A percentile compares a stretch with the other conserved stretches of the same genome.
These are phyloP conservation scores for Salix arbutifolia DNA, from an alignment of 345 rosid species.

Conservation along the genomic window DNA sequence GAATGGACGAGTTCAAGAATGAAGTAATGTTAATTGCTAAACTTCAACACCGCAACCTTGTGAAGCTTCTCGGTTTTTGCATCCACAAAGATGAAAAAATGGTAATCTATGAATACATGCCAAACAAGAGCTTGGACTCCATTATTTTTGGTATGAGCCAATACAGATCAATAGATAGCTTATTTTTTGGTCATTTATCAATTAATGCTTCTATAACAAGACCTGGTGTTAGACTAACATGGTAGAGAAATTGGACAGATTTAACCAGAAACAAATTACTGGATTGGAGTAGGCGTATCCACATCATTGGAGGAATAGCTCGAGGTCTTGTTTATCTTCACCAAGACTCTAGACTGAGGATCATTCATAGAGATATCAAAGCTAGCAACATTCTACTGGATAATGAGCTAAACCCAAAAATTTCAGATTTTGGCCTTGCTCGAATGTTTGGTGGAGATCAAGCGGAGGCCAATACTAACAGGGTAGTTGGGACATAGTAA, in stretches of 20 bases:
- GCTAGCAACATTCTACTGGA: too few species aligned
- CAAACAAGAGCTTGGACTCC: constrained; percentile 29
- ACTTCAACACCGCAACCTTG: constrained; percentile 7
- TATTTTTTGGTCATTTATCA: too few species aligned
- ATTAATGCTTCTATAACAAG: too few species aligned
- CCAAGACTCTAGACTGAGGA: constrained; percentile 17
- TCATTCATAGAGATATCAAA: constrained; percentile 14
- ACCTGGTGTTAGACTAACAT: background rate
- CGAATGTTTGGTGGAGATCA: background rate
- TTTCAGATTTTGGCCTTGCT: background rate
- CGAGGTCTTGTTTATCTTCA: constrained; percentile 15
- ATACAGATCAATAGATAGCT: background rate
- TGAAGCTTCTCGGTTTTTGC: constrained; percentile 2
- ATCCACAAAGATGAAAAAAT: background rate
- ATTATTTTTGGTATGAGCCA: constrained; percentile 27
- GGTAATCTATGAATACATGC: constrained; percentile 15
- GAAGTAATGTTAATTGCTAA: constrained; percentile 3
- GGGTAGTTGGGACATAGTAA: background rate
- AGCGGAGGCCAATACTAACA: background rate
- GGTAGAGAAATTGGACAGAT: constrained; percentile 10
- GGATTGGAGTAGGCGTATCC: background rate
- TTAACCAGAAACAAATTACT: background rate
- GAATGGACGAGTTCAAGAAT: constrained; percentile 11
- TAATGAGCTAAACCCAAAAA: background rate
- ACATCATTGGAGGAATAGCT: constrained; percentile 8